These are phyloP conservation scores for Coemansia sp. DNA, from an alignment of 192 early-diverging fungal species.

Conservation along the genomic window DNA sequence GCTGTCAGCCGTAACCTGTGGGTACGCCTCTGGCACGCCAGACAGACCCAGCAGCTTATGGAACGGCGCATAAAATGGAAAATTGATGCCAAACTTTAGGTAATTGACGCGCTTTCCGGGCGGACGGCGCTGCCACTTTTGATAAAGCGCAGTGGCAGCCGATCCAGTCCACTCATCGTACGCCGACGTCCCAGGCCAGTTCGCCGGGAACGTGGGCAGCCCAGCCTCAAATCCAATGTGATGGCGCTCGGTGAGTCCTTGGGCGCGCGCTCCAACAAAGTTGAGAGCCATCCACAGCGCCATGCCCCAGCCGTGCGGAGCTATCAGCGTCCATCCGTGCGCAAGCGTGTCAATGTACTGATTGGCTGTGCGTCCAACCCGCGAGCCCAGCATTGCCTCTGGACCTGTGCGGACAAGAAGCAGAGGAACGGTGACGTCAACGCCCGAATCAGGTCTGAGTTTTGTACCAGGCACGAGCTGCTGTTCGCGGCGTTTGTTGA, in stretches of 20 bases:
- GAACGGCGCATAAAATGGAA: conserved; percentile 76
- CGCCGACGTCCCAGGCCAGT: conserved; percentile 75
- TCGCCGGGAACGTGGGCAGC: conserved; percentile 76
- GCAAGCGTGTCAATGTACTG: conserved; percentile 35
- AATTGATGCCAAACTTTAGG: conserved; percentile 60
- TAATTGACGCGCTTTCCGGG: conserved; percentile 83
- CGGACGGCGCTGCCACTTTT: conserved; percentile 67
- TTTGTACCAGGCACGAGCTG: conserved; percentile 73
- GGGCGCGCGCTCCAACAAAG: conserved; percentile 83
- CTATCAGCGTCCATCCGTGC: conserved; percentile 79
- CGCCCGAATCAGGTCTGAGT: conserved; percentile 44
- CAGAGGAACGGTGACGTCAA: conserved; percentile 73
- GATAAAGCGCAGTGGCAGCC: conserved; percentile 43
- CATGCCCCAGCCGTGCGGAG: conserved; percentile 82
- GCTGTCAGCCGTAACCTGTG: conserved; percentile 12
- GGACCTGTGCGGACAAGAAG: conserved; percentile 76
- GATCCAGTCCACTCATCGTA: conserved; percentile 57
- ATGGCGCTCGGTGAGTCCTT: conserved; percentile 71
- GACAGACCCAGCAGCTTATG: conserved; percentile 37
- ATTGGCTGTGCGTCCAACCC: conserved; percentile 48
- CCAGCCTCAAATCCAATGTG: conserved; percentile 76
- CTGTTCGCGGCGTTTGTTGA: conserved; percentile 60
- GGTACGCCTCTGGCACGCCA: conserved; percentile 16
- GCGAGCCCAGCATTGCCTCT: conserved; percentile 29
- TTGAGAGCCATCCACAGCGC: conserved; percentile 84